Evolutionary conservation across 1,139 yeast species (phyloP), one percentile per base, ranked within the genome.

Genomic region (Yamadazyma taylorii): DNA sequence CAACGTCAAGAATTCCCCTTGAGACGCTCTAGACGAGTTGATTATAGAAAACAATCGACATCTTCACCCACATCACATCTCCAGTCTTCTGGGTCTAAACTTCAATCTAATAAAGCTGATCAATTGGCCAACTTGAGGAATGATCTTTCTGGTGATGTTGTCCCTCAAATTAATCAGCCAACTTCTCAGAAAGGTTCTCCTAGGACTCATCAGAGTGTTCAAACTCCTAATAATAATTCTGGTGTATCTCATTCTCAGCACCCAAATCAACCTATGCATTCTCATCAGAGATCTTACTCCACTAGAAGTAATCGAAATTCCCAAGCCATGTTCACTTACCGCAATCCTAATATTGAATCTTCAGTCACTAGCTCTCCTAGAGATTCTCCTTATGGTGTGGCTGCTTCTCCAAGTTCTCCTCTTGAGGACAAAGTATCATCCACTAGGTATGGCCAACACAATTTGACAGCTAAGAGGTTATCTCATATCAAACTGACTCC

Each of bases 1-100:
- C 45, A 30, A 40, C 40, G 60, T 15, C 56, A 51, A 24, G 65
- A 58, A 24, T 61, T 68, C 50, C 52, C 73, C 1, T 58, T 70
- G 42, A 62, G 60, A 36, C 51, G 77, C 39, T 64, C 73, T 41
- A 60, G 75, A 43, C 53, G 76, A 38, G 60, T 66, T 3, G 73
- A 69, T 46, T 69, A 70, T 46, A 51, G 70, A 30, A 69, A 68
- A 35, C 58, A 55, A 24, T 33, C 37, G 11, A n/a, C 43, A 26
- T 12, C 33, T 12, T 16, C 33, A 8, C 21, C 21, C 8, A 19
- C 21, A 19, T 19, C 21, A 6, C 21, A 19, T 19, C 5, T 6
- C 21, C 43, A 40, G 9, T 28, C 45, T 7, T 23, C 56, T 27
- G 69, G 69, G 1, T 55, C 69, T 9, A 59, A 47, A 31, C 50